Evolutionary conservation across 192 early-diverging fungal species (phyloP).

Genomic region (Backusella liffmaniae): DNA sequence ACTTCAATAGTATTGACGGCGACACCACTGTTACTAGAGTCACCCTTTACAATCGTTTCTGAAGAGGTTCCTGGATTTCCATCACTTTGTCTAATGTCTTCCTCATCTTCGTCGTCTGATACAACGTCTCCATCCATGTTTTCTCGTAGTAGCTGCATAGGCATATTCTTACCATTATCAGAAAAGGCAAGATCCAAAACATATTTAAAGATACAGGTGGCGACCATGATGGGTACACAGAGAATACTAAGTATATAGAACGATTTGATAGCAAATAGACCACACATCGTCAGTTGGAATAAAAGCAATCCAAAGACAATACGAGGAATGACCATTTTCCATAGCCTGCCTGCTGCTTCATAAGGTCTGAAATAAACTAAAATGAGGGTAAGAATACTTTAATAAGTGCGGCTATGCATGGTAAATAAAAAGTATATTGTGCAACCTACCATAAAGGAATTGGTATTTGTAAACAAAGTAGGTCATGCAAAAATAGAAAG

Average conservation of each 20-base stretch:
- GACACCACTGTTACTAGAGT: background rate
- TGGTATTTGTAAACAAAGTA: constrained; percentile 77
- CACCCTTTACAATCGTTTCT: background rate
- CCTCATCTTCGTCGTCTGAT: background rate
- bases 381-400: background rate
- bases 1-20: background rate
- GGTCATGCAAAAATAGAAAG: constrained; percentile 61
- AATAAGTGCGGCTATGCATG: background rate
- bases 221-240: constrained; percentile 41
- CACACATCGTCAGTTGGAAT: constrained; percentile 65
- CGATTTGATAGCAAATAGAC: constrained; percentile 55
- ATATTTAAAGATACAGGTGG: constrained; percentile 46
- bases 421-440: background rate
- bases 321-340: constrained; percentile 67
- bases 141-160: constrained; percentile 29
- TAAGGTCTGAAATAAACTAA: constrained; percentile 70
- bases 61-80: background rate
- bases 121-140: background rate
- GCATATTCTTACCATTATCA: constrained; percentile 16
- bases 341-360: constrained; percentile 65
- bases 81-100: too few relatives aligned
- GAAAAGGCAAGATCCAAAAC: constrained; percentile 32
- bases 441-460: constrained; percentile 56
- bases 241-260: constrained; percentile 38
- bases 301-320: constrained; percentile 62